A percentile compares a stretch with the other conserved stretches of the same genome.
Conservation (phyloP, 768 basidiomycete species). For the Agaricus sinodeliciosus region DNA sequence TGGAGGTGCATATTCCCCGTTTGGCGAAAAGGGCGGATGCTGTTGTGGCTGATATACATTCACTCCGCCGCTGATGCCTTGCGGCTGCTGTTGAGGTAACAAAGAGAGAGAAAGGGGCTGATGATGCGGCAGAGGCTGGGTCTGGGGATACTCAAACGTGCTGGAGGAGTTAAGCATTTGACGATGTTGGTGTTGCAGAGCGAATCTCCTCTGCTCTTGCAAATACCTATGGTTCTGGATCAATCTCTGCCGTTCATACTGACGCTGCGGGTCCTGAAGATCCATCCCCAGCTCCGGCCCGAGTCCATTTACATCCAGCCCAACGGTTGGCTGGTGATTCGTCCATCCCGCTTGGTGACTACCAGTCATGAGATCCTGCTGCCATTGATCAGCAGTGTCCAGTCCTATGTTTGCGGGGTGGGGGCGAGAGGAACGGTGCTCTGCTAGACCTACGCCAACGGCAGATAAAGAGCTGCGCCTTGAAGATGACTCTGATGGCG, state of each 20-base stretch:
- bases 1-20: background rate
- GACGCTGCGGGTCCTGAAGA: background rate
- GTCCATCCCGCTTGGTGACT: background rate
- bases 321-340: background rate
- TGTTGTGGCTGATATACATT: background rate
- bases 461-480: slow-evolving; percentile 15
- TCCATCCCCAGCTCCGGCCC: background rate
- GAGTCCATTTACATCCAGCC: background rate
- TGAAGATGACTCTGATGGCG: slow-evolving; percentile 1
- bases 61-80: background rate
- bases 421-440: slow-evolving; percentile 19
- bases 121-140: background rate
- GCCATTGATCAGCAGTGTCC: slow-evolving; percentile 24
- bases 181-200: background rate
- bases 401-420: slow-evolving; percentile 25
- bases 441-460: slow-evolving; percentile 12
- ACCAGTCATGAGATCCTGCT: background rate
- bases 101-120: background rate
- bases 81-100: background rate
- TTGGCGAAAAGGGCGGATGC: background rate
- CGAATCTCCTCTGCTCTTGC: slow-evolving; percentile 1
- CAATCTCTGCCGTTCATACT: background rate
- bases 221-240: background rate
- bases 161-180: background rate
- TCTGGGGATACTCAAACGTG: background rate